Evolutionary conservation across 208 protist species (phyloP).

Genomic region (Hexamita inflata): DNA sequence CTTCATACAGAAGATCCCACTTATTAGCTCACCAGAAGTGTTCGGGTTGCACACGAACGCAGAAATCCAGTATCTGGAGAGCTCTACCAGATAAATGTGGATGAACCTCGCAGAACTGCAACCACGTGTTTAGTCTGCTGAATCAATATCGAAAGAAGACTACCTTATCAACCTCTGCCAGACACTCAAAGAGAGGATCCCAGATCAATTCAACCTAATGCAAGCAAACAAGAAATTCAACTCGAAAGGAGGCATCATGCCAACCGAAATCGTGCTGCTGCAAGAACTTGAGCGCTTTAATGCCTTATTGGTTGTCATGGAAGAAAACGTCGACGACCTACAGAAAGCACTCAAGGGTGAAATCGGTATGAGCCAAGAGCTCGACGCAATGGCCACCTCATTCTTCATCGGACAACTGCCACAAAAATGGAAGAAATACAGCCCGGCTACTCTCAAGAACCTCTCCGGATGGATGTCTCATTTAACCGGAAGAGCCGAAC

Average conservation of each 20-base stretch:
- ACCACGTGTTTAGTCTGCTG: slow-evolving; percentile 64
- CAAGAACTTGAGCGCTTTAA: slow-evolving; percentile 96
- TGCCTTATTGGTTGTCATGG: slow-evolving; percentile 66
- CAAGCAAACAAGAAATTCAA: slow-evolving; percentile 45
- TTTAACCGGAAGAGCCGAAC: slow-evolving; percentile 67
- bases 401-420: slow-evolving; percentile 80
- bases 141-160: slow-evolving; percentile 61
- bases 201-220: slow-evolving; percentile 38
- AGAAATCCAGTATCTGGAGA: slow-evolving; percentile 85
- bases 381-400: slow-evolving; percentile 72
- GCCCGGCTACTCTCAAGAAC: slow-evolving; percentile 78
- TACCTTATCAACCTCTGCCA: slow-evolving; percentile 69
- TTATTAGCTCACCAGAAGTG: slow-evolving; percentile 79
- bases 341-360: slow-evolving; percentile 78
- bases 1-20: slow-evolving; percentile 69
- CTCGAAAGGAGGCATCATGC: slow-evolving; percentile 45
- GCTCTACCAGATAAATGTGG: slow-evolving; percentile 75
- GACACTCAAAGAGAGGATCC: slow-evolving; percentile 52
- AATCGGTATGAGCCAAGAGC: slow-evolving; percentile 82
- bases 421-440: slow-evolving; percentile 64
- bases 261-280: slow-evolving; percentile 84
- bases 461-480: slow-evolving; percentile 81
- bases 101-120: slow-evolving; percentile 78
- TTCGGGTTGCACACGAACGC: slow-evolving; percentile 94
- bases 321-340: slow-evolving; percentile 69